phyloP scores from a whole-genome alignment of 1,284 basidiomycete species.

The Cutaneotrichosporon cavernicola region DNA sequence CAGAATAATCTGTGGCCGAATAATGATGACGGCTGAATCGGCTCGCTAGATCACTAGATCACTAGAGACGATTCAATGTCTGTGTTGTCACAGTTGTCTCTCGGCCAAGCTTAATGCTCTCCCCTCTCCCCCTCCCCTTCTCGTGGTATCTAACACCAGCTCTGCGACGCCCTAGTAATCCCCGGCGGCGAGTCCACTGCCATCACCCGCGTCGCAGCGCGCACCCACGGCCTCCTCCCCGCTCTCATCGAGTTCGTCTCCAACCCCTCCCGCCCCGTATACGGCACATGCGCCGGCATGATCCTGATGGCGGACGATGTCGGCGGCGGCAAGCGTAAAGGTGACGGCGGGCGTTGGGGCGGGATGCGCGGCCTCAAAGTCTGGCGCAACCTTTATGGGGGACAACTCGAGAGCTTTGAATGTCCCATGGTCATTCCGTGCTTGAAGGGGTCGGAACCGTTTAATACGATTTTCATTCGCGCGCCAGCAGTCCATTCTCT shows the following conservation, averaged over 20 bases:
- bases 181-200: slow-evolving; percentile 93
- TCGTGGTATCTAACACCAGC: slow-evolving; percentile 23
- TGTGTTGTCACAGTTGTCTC: too few relatives aligned
- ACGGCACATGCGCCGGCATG: slow-evolving; percentile 97
- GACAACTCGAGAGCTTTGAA: slow-evolving; percentile 79
- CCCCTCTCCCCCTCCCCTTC: not conserved
- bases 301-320: slow-evolving; percentile 74
- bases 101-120: not conserved
- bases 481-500: slow-evolving; percentile 62
- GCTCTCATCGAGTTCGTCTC: slow-evolving; percentile 71
- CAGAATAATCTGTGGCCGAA: too few relatives aligned
- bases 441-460: slow-evolving; percentile 65
- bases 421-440: slow-evolving; percentile 67
- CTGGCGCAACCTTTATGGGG: slow-evolving; percentile 77
- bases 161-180: slow-evolving; percentile 83
- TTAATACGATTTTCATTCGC: slow-evolving; percentile 90
- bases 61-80: too few relatives aligned
- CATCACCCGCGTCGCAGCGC: slow-evolving; percentile 75
- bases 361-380: slow-evolving; percentile 74
- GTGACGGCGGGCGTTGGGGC: slow-evolving; percentile 56
- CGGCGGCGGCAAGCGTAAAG: slow-evolving; percentile 65
- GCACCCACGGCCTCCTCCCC: slow-evolving; percentile 72
- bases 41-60: too few relatives aligned
- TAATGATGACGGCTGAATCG: too few relatives aligned
- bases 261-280: slow-evolving; percentile 67